phyloP scores from a whole-genome alignment of 768 basidiomycete genomes.

The Daedaleopsis nitida region DNA sequence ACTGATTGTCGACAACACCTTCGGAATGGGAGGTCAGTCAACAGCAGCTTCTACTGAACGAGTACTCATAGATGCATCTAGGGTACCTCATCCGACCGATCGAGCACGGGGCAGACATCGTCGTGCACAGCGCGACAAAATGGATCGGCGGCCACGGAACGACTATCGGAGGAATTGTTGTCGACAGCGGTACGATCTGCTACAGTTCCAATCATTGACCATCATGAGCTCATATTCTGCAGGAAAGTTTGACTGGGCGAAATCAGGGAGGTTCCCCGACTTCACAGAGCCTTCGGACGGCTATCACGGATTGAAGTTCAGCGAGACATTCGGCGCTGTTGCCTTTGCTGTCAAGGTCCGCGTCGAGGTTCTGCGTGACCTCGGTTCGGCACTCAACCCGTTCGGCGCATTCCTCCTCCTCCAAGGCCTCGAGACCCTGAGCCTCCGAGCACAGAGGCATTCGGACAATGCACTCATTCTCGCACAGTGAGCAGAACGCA shows the following conservation, averaged over 20 bases:
- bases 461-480: conserved; percentile 69
- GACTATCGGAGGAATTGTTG: conserved; percentile 73
- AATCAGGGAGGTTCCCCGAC: conserved; percentile 67
- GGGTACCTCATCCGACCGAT: conserved; percentile 70
- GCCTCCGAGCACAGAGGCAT: conserved; percentile 71
- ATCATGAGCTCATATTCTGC: conserved; percentile 1
- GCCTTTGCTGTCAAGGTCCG: conserved; percentile 73
- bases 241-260: conserved; percentile 76
- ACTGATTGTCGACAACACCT: conserved; percentile 80
- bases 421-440: conserved; percentile 80
- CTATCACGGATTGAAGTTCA: conserved; percentile 71
- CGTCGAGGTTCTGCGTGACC: conserved; percentile 61
- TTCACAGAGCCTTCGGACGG: conserved; percentile 78
- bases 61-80: conserved; percentile 1
- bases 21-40: conserved; percentile 61
- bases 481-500: conserved; percentile 44
- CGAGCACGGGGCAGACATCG: conserved; percentile 75
- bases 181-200: conserved; percentile 58
- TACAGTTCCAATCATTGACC: not conserved
- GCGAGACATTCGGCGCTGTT: conserved; percentile 62
- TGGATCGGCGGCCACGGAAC: conserved; percentile 87
- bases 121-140: conserved; percentile 81
- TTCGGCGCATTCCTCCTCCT: conserved; percentile 75
- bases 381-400: conserved; percentile 68
- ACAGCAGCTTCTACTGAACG: not conserved